phyloP scores from a whole-genome alignment of 2,329 filamentous ascomycete genomes.

The Colletotrichum limetticola region DNA sequence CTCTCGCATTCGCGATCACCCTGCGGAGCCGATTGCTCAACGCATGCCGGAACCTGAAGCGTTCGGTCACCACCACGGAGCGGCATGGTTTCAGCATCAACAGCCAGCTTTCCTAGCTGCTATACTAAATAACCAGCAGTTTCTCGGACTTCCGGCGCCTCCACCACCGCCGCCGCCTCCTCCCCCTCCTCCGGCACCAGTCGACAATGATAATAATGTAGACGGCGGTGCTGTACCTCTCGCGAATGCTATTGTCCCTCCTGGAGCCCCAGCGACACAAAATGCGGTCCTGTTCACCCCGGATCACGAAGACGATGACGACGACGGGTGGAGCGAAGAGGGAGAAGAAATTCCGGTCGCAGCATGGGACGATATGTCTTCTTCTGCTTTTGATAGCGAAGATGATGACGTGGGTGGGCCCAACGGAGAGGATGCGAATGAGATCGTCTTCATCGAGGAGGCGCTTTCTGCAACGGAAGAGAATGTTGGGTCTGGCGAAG shows the following conservation, averaged over 20 bases:
- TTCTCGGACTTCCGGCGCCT: slow-evolving; percentile 9
- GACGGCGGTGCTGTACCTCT: not conserved
- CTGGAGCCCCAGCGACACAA: not conserved
- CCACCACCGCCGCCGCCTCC: slow-evolving; percentile 8
- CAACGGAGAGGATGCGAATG: slow-evolving; percentile 7
- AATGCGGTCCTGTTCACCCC: slow-evolving; percentile 2
- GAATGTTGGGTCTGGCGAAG: not conserved
- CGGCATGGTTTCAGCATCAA: slow-evolving; percentile 4
- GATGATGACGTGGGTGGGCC: slow-evolving; percentile 28
- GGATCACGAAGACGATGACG: slow-evolving; percentile 31
- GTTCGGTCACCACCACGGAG: not conserved
- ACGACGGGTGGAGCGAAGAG: slow-evolving; percentile 31
- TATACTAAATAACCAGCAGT: not conserved
- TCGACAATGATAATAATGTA: slow-evolving; percentile 15
- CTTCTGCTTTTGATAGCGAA: slow-evolving; percentile 30
- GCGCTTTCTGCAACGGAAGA: not conserved
- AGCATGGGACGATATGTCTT: slow-evolving; percentile 27
- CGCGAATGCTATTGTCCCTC: not conserved
- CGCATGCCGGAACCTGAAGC: slow-evolving; percentile 11
- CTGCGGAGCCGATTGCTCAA: slow-evolving; percentile 13
- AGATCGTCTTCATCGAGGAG: slow-evolving; percentile 11
- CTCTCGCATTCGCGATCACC: slow-evolving; percentile 27
- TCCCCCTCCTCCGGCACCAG: not conserved
- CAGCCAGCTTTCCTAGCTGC: slow-evolving; percentile 7
- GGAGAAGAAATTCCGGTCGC: slow-evolving; percentile 34